Evolutionary conservation across 129 eudicot genomes (phyloP), one percentile per base, ranked within the genome.

Genomic region (Tanacetum coccineum): DNA sequence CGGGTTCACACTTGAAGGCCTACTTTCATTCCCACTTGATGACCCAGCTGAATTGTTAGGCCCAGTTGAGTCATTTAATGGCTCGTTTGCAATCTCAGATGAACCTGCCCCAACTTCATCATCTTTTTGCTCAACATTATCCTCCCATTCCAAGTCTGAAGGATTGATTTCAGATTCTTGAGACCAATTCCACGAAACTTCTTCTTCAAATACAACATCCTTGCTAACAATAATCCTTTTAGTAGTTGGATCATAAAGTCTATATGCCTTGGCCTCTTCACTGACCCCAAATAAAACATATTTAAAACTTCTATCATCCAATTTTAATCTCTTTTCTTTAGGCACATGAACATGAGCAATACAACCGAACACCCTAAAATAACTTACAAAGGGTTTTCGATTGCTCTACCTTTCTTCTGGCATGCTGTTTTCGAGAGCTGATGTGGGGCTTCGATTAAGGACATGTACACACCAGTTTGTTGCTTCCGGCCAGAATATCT

Each of bases 331-430:
- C 25, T 44, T 64, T 64, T 64, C 53, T 40, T 64, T 47, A 11
- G 54, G 68, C 14, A 64, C 9, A 15, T 64, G 68, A 48, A 49
- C 70, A 48, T 66, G 70, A 25, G 70, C 70, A 12, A 71, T 25
- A 8, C 68, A 40, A 2, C 69, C 71, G n/a, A 67, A 66, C 4
- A 66, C 15, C 20, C 70, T 46, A 10, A 67, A 67, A 14, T 67
- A 15, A 7, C 58, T 13, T 0, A 67, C 71, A 1, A 47, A 22
- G 4, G 71, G 71, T 67, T 67, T 67, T 11, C 13, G n/a, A 6
- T n/a, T 18, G 17, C 70, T 65, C 70, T 57, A 65, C 21, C 47
- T 26, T 18, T 64, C 68, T 44, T 64, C 68, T 44, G 53, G 68
- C 20, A 54, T 64, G 32, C 54, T 17, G 7, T 40, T 18, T 42